phyloP scores from a whole-genome alignment of 352 stramenopile species.

The Phytopythium kandeliae region DNA sequence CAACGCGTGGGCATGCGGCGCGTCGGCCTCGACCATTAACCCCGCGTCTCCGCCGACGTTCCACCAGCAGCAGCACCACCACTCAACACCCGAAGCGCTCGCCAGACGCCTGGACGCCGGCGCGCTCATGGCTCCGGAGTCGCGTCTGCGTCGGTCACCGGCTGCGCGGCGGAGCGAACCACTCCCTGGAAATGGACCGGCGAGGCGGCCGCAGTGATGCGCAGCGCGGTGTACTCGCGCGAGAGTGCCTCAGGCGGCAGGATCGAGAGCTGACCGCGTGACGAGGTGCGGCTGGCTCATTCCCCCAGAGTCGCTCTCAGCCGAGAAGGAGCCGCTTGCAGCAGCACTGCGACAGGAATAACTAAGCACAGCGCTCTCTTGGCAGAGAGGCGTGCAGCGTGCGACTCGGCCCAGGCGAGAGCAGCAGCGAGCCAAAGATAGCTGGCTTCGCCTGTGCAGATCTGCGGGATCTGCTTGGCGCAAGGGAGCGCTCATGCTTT shows the following conservation, averaged over 20 bases:
- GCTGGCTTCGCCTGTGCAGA: neutral
- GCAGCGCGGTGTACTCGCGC: too few species aligned
- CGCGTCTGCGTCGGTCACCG: neutral
- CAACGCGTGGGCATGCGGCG: constrained; percentile 16
- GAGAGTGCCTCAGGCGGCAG: too few species aligned
- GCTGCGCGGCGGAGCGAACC: neutral
- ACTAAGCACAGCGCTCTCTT: too few species aligned
- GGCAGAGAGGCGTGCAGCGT: too few species aligned
- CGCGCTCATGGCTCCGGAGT: neutral
- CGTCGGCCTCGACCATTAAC: neutral
- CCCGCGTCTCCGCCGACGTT: neutral
- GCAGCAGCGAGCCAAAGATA: neutral
- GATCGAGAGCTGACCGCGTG: too few species aligned
- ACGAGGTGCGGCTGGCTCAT: neutral
- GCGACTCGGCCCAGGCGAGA: neutral
- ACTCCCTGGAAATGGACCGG: neutral
- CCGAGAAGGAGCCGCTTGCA: neutral
- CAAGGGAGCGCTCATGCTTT: neutral
- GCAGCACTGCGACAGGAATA: neutral
- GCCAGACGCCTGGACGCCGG: neutral
- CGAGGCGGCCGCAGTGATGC: neutral
- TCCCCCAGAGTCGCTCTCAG: too few species aligned
- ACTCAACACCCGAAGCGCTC: neutral
- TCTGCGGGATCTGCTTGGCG: neutral
- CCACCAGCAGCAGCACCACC: neutral